Conservation (phyloP, 352 stramenopile species). For the Globisporangium irregulare region DNA sequence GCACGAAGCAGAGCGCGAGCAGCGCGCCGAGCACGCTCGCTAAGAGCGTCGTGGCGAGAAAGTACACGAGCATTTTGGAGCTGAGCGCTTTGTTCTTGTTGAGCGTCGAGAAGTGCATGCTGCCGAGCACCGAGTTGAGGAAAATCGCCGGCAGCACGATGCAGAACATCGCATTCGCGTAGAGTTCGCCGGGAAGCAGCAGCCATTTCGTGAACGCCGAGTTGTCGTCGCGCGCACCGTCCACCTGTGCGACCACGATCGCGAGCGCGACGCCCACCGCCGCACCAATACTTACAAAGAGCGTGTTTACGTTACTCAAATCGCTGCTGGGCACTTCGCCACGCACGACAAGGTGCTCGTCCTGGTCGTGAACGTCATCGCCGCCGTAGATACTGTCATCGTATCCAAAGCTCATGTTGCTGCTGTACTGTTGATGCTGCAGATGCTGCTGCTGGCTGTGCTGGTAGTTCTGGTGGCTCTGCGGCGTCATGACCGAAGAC, state of each 20-base stretch:
- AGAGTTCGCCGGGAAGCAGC: constrained; percentile 35
- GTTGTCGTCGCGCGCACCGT: constrained; percentile 14
- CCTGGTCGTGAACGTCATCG: background rate
- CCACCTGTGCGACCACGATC: constrained; percentile 21
- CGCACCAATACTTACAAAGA: constrained; percentile 25
- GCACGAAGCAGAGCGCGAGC: constrained; percentile 34
- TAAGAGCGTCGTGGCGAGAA: constrained; percentile 35
- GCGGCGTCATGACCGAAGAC: constrained; percentile 7
- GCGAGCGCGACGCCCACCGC: constrained; percentile 25
- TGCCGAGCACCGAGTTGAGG: constrained; percentile 42
- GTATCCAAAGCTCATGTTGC: background rate
- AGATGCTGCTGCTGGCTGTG: background rate
- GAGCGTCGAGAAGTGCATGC: constrained; percentile 39
- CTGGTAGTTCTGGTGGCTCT: background rate
- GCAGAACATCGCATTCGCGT: constrained; percentile 33
- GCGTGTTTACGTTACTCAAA: constrained; percentile 15
- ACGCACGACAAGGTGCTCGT: constrained; percentile 4
- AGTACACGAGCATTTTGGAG: constrained; percentile 29
- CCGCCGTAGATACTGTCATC: background rate
- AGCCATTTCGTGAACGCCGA: constrained; percentile 14
- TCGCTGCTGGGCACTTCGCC: constrained; percentile 15
- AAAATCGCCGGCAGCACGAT: constrained; percentile 37
- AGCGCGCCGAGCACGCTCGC: constrained; percentile 48
- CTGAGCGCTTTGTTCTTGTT: constrained; percentile 35
- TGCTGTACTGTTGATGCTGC: background rate